phyloP scores from a whole-genome alignment of 2,329 filamentous ascomycete species.

The Venturia effusa region DNA sequence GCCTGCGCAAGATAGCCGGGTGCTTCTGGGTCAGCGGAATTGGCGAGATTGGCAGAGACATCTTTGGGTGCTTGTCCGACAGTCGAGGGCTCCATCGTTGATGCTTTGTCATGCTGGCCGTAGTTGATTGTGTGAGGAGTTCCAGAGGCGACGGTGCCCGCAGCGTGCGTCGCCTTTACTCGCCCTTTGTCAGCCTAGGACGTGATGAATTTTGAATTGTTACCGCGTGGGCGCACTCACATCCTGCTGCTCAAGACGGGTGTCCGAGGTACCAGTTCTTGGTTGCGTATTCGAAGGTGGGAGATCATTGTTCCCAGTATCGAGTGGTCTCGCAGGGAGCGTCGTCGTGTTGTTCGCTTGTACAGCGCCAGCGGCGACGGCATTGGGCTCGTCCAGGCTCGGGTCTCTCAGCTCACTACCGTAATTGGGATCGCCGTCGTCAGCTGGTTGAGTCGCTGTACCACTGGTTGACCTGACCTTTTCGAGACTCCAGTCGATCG shows the following conservation, averaged over 20 bases:
- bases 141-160: conserved; percentile 28
- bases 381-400: not conserved
- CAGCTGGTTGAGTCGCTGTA: conserved; percentile 25
- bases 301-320: conserved; percentile 3
- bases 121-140: conserved; percentile 33
- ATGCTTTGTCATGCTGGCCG: conserved; percentile 33
- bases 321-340: conserved; percentile 1
- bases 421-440: conserved; percentile 12
- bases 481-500: conserved; percentile 18
- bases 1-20: conserved; percentile 32
- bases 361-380: not conserved
- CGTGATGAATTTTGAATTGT: conserved; percentile 11
- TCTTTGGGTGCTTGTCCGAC: conserved; percentile 40
- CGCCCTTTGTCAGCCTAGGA: conserved; percentile 30
- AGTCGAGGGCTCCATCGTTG: conserved; percentile 36
- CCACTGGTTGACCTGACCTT: conserved; percentile 24
- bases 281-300: conserved; percentile 8
- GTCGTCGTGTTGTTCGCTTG: not conserved
- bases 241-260: conserved; percentile 9
- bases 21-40: conserved; percentile 19
- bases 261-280: conserved; percentile 5
- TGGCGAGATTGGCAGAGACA: conserved; percentile 19
- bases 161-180: conserved; percentile 33
- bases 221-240: not conserved
- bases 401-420: not conserved